phyloP scores from a whole-genome alignment of 2,329 filamentous ascomycete species.

The Hirsutella rhossiliensis region DNA sequence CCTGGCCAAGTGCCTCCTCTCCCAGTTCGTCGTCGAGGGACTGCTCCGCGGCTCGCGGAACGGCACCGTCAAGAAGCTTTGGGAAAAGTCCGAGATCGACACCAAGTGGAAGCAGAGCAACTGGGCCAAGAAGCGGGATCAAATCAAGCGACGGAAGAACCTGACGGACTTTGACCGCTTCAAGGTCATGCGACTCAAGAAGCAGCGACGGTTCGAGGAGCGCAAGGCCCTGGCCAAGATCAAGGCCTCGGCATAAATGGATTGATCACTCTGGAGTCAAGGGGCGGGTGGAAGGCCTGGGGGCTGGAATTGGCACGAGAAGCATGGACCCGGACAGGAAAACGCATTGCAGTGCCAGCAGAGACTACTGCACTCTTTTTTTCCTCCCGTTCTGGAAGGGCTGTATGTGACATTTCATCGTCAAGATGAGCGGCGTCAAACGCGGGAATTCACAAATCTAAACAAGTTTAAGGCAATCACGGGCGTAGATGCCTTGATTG shows the following conservation, averaged over 20 bases:
- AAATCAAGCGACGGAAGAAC: conserved; percentile 74
- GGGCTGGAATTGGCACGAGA: conserved; percentile 24
- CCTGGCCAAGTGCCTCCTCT: conserved; percentile 77
- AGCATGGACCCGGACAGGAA: conserved; percentile 22
- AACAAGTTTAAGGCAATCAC: conserved; percentile 26
- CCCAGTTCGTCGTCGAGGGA: conserved; percentile 75
- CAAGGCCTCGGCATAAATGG: conserved; percentile 62
- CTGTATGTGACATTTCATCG: conserved; percentile 52
- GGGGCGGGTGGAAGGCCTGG: conserved; percentile 15
- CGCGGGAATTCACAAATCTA: conserved; percentile 44
- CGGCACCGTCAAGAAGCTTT: conserved; percentile 72
- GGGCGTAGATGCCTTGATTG: background rate
- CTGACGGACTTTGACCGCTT: conserved; percentile 99
- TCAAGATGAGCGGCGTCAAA: conserved; percentile 53
- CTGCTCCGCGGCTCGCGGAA: conserved; percentile 77
- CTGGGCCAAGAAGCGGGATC: conserved; percentile 88
- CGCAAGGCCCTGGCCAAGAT: conserved; percentile 93
- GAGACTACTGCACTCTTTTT: conserved; percentile 49
- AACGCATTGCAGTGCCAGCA: conserved; percentile 22
- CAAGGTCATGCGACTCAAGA: conserved; percentile 99
- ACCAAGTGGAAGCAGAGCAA: conserved; percentile 82
- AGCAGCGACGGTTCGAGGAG: conserved; percentile 98
- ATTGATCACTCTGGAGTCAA: conserved; percentile 19
- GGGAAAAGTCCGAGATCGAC: conserved; percentile 88
- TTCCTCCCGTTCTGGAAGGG: conserved; percentile 41